These are phyloP conservation scores for Chimonanthus salicifolius DNA, from an alignment of 164 flowering plant species.

Conservation along the genomic window DNA sequence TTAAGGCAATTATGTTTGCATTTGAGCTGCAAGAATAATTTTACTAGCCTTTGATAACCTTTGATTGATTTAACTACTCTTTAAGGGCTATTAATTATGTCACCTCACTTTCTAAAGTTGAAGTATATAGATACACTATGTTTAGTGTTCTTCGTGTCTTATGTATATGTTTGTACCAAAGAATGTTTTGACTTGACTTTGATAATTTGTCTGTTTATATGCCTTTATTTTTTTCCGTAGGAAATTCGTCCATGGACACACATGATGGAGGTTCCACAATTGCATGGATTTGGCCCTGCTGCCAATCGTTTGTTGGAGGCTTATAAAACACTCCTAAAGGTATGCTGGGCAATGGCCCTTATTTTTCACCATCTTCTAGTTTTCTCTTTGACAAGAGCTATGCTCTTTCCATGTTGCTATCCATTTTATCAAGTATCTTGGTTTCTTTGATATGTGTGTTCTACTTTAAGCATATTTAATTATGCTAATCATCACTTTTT, in stretches of 20 bases:
- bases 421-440: too few species aligned
- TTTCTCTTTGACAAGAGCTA: not conserved
- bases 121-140: too few species aligned
- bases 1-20: not conserved
- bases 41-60: not conserved
- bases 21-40: not conserved
- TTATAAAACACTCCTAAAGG: conserved; percentile 93
- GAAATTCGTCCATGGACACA: conserved; percentile 98
- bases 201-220: not conserved
- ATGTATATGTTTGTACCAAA: not conserved
- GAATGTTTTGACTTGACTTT: not conserved
- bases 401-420: too few species aligned
- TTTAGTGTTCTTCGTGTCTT: not conserved
- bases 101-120: not conserved
- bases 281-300: conserved; percentile 99
- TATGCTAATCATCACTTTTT: not conserved
- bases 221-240: conserved; percentile 21
- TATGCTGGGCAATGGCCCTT: conserved; percentile 13
- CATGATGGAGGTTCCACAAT: conserved; percentile 99
- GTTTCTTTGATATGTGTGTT: too few species aligned
- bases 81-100: not conserved
- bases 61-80: not conserved
- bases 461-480: too few species aligned
- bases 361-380: too few species aligned
- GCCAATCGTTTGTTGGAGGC: conserved; percentile 93